Percentiles rank a stretch among this genome's conserved stretches.
Conservation (phyloP, 768 basidiomycete species). For the Chalciporus chontae region DNA sequence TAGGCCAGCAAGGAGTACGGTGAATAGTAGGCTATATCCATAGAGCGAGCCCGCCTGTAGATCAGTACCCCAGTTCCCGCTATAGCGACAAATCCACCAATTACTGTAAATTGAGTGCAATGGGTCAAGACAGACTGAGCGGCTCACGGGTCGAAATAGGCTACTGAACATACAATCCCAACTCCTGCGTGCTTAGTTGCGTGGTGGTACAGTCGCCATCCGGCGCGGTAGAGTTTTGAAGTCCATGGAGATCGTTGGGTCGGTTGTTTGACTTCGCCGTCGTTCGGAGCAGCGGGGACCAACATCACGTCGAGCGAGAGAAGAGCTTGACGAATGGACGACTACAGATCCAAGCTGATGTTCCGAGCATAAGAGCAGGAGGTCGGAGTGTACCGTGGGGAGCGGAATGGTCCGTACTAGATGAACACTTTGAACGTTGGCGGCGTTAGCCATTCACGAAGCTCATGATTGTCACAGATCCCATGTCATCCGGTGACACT, state of each 20-base stretch:
- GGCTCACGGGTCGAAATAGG: constrained; percentile 83
- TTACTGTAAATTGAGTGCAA: not conserved
- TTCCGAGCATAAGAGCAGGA: constrained; percentile 3
- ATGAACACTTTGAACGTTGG: not conserved
- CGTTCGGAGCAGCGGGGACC: not conserved
- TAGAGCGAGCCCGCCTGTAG: constrained; percentile 81
- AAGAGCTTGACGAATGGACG: not conserved
- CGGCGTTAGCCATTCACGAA: no score
- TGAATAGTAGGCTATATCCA: constrained; percentile 84
- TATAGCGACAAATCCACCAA: constrained; percentile 20
- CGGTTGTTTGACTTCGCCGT: constrained; percentile 4
- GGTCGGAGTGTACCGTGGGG: not conserved
- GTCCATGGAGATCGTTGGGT: constrained; percentile 15
- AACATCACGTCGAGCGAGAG: constrained; percentile 11
- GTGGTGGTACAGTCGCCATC: constrained; percentile 43
- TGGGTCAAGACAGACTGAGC: not conserved
- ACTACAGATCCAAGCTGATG: not conserved
- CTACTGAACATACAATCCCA: constrained; percentile 84
- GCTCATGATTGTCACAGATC: no score
- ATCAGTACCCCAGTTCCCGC: constrained; percentile 90
- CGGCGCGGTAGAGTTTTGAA: constrained; percentile 19
- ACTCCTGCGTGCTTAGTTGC: constrained; percentile 68
- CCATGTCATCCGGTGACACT: not conserved
- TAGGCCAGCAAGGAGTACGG: constrained; percentile 78
- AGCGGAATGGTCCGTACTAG: no score